Conservation (phyloP, 2,329 filamentous ascomycete genomes). For the Fusarium bulbicola region DNA sequence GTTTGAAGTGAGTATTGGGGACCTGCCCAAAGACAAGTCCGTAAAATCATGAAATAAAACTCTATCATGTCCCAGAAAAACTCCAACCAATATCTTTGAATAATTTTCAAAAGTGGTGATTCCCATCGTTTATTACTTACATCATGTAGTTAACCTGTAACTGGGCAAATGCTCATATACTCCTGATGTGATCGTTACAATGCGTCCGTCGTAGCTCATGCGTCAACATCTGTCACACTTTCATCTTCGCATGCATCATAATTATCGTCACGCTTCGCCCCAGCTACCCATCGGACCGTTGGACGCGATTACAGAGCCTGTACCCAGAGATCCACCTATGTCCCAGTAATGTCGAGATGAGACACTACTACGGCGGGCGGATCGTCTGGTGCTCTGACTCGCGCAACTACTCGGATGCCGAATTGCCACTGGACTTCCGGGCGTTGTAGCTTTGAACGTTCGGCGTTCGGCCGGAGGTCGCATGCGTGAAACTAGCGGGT, state of each 20-base stretch:
- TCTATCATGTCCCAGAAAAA: slow-evolving; percentile 26
- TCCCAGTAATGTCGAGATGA: slow-evolving; percentile 93
- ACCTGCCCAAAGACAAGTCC: slow-evolving; percentile 6
- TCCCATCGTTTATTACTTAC: slow-evolving; percentile 27
- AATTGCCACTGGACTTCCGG: slow-evolving; percentile 58
- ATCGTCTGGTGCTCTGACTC: slow-evolving; percentile 85
- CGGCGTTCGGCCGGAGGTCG: slow-evolving; percentile 61
- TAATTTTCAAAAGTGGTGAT: slow-evolving; percentile 22
- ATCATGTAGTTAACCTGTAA: slow-evolving; percentile 6
- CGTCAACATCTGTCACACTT: slow-evolving; percentile 8
- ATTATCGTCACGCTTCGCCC: slow-evolving; percentile 71
- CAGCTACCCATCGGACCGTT: slow-evolving; percentile 78
- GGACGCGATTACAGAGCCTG: slow-evolving; percentile 74
- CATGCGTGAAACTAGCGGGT: slow-evolving; percentile 77
- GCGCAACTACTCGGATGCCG: slow-evolving; percentile 76
- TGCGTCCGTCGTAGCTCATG: slow-evolving; percentile 9
- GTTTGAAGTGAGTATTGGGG: neutral
- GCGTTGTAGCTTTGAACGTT: slow-evolving; percentile 63
- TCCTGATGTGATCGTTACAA: slow-evolving; percentile 19
- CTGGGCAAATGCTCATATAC: slow-evolving; percentile 10
- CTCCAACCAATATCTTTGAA: slow-evolving; percentile 29
- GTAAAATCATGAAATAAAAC: slow-evolving; percentile 8
- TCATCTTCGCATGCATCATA: slow-evolving; percentile 11
- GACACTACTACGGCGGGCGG: slow-evolving; percentile 71
- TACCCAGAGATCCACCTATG: slow-evolving; percentile 81